These are phyloP conservation scores for Phlebiopsis flavidoalba DNA, from an alignment of 768 basidiomycete genomes.

Conservation along the genomic window DNA sequence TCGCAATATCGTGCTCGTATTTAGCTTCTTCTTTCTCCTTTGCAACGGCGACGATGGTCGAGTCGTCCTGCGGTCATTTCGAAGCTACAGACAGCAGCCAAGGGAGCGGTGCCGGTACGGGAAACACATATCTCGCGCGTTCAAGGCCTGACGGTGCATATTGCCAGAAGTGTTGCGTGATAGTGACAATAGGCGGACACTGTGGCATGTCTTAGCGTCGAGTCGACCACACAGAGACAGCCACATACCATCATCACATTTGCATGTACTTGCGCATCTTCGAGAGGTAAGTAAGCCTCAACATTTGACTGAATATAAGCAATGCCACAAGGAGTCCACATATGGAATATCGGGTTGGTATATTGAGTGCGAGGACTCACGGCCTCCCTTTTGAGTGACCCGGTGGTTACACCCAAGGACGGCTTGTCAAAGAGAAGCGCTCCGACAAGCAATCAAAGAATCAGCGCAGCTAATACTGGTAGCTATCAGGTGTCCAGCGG, in stretches of 20 bases:
- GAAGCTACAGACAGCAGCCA: conserved; percentile 53
- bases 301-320: not conserved
- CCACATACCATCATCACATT: conserved; percentile 5
- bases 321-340: not conserved
- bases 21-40: conserved; percentile 44
- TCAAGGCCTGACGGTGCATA: conserved; percentile 21
- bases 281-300: conserved; percentile 2
- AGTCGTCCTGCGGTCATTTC: conserved; percentile 38
- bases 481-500: not conserved
- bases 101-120: conserved; percentile 48
- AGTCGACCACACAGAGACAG: not conserved
- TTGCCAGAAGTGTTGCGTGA: conserved; percentile 8
- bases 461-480: not conserved
- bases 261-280: not conserved
- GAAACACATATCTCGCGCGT: conserved; percentile 50
- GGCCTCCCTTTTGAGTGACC: too few species aligned
- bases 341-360: not conserved
- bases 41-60: conserved; percentile 36
- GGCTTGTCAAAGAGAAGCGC: not conserved
- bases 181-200: conserved; percentile 5
- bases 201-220: not conserved
- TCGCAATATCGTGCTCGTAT: conserved; percentile 35
- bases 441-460: not conserved
- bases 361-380: not conserved
- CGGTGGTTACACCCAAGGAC: not conserved